These are phyloP conservation scores for Ceratobasidium sp. DNA, from an alignment of 1,284 basidiomycete genomes.

Conservation along the genomic window DNA sequence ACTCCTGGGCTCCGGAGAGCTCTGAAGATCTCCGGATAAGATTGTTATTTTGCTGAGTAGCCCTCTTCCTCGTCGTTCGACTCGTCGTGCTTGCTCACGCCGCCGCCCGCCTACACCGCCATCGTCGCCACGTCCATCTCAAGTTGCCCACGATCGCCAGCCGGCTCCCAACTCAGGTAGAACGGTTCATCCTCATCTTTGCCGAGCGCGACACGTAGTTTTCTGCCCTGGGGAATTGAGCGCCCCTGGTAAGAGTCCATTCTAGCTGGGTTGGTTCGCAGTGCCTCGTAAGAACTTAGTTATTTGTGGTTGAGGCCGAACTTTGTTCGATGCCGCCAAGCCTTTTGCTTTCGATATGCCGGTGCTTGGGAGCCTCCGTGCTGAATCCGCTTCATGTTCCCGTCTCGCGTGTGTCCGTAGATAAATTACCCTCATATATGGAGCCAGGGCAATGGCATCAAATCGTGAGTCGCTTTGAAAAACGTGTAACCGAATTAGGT, in stretches of 20 bases:
- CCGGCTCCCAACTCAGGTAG: not conserved
- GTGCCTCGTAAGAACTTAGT: constrained; percentile 36
- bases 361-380: constrained; percentile 45
- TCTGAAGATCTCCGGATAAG: no score
- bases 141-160: not conserved
- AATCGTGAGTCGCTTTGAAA: constrained; percentile 10
- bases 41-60: no score
- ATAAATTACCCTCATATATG: constrained; percentile 41
- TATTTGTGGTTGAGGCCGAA: constrained; percentile 40
- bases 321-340: constrained; percentile 47
- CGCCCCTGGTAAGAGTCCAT: constrained; percentile 5
- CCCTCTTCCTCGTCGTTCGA: not conserved
- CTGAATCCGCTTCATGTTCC: constrained; percentile 44
- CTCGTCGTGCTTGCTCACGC: no score
- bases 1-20: no score
- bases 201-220: not conserved
- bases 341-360: constrained; percentile 46
- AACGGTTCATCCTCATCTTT: not conserved
- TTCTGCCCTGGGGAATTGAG: not conserved
- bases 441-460: constrained; percentile 35
- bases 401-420: constrained; percentile 18
- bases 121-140: not conserved
- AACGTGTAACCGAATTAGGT: constrained; percentile 43
- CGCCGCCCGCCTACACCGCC: not conserved
- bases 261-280: not conserved